Percentiles rank a stretch among this genome's conserved stretches.
Evolutionary conservation across 2,329 filamentous ascomycete genomes (phyloP).

Genomic region (Scedosporium boydii): DNA sequence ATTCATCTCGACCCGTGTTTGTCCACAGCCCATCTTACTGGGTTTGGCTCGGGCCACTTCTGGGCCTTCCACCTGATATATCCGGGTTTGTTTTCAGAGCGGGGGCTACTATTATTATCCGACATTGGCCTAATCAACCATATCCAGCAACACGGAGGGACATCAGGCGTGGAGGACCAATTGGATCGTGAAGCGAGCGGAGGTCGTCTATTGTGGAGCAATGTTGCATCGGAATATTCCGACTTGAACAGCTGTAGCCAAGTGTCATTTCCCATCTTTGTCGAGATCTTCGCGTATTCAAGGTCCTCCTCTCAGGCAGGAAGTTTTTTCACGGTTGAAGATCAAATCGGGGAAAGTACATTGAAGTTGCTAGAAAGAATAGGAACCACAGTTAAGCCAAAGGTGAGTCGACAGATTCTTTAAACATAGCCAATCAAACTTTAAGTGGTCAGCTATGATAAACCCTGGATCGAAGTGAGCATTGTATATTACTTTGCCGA

Average conservation of each 20-base stretch:
- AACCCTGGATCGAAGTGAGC: no score
- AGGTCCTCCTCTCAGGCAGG: no score
- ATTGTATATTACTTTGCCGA: no score
- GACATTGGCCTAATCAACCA: background rate
- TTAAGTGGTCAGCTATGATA: no score
- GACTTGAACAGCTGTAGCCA: background rate
- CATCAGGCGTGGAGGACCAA: background rate
- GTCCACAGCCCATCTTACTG: background rate
- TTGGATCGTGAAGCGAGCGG: background rate
- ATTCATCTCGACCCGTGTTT: background rate
- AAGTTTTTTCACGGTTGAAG: no score
- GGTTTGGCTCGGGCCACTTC: background rate
- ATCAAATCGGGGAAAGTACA: no score
- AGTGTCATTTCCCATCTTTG: background rate
- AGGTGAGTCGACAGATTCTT: no score
- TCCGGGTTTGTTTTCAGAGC: background rate
- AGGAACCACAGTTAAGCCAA: no score
- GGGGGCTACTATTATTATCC: background rate
- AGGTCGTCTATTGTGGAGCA: background rate
- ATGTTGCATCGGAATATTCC: background rate
- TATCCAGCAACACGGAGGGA: background rate
- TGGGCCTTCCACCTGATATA: background rate
- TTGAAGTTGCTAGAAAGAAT: no score
- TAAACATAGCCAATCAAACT: no score
- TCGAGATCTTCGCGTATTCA: background rate